These are phyloP conservation scores for Fusarium sterilihyphosum DNA, from an alignment of 2,329 filamentous ascomycete species.

Conservation along the genomic window DNA sequence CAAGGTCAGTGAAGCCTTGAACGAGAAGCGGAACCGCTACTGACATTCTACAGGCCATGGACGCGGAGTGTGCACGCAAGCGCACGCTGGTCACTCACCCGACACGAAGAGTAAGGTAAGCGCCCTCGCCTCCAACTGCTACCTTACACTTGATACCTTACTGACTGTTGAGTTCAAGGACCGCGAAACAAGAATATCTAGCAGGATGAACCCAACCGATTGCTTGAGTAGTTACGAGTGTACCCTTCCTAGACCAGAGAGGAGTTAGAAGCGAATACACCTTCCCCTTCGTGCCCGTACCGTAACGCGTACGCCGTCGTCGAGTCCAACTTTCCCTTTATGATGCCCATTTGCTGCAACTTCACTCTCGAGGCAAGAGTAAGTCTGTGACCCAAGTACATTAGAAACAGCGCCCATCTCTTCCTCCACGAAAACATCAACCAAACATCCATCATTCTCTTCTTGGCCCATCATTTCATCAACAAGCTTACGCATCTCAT, in stretches of 20 bases:
- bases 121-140: too few species aligned
- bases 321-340: neutral
- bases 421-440: neutral
- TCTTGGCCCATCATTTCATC: neutral
- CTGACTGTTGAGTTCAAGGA: neutral
- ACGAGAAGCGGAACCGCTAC: neutral
- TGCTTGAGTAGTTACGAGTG: too few species aligned
- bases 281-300: neutral
- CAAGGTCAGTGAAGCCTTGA: neutral
- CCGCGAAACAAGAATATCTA: accelerated
- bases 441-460: neutral
- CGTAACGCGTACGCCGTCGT: neutral
- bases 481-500: neutral
- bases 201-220: too few species aligned
- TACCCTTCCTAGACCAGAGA: too few species aligned
- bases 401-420: neutral
- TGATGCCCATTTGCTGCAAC: neutral
- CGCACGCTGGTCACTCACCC: too few species aligned
- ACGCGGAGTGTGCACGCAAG: neutral
- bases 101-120: neutral
- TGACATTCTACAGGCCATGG: neutral
- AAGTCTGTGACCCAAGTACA: neutral
- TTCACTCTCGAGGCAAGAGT: neutral
- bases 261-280: neutral
- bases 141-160: too few species aligned